Conservation (phyloP, 2,329 filamentous ascomycete species). For the Hypoxylon sp. region DNA sequence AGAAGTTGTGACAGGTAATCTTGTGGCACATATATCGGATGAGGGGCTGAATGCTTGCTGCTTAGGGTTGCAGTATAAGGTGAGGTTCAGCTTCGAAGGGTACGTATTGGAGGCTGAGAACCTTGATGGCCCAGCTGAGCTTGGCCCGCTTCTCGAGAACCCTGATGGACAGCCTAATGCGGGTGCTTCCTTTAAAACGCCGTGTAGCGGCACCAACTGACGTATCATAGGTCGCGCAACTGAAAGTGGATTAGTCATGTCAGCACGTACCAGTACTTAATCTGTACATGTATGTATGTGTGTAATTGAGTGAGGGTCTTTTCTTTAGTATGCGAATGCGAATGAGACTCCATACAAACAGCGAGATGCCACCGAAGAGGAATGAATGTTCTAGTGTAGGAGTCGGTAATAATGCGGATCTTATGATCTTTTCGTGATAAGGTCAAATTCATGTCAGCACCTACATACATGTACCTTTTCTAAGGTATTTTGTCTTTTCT, state of each 20-base stretch:
- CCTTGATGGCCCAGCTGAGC: conserved; percentile 44
- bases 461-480: neutral
- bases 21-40: neutral
- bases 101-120: conserved; percentile 46
- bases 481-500: neutral
- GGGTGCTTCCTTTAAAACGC: conserved; percentile 12
- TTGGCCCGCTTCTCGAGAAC: conserved; percentile 41
- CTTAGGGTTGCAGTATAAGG: neutral
- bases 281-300: conserved; percentile 10
- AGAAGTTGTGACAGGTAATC: neutral
- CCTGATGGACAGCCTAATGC: conserved; percentile 48
- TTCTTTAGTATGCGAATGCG: neutral
- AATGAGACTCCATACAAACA: conserved; percentile 7
- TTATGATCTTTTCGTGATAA: neutral
- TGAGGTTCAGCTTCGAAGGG: conserved; percentile 33
- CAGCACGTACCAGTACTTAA: conserved; percentile 12
- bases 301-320: conserved; percentile 1
- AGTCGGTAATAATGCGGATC: neutral
- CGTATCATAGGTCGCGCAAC: conserved; percentile 34
- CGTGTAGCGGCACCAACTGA: conserved; percentile 30
- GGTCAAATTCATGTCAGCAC: neutral
- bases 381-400: neutral
- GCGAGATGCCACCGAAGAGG: conserved; percentile 22
- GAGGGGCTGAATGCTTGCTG: conserved; percentile 13
- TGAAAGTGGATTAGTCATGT: conserved; percentile 23